Evolutionary conservation across 2,329 filamentous ascomycete species (phyloP).

Genomic region (Diaporthe citrichinensis): DNA sequence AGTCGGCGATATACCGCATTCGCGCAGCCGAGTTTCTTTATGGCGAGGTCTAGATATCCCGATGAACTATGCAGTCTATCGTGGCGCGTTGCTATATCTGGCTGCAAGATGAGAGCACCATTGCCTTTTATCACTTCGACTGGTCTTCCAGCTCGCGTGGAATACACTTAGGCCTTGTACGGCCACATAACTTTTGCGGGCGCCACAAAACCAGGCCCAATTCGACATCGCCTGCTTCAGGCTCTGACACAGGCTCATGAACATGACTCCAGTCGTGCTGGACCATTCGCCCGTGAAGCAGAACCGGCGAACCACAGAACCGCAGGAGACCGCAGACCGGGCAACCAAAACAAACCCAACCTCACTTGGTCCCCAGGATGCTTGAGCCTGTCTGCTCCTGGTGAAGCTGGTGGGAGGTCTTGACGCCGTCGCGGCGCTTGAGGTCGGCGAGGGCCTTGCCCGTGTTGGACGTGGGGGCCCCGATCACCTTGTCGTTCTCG

Average conservation of each 20-base stretch:
- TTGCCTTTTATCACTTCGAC: neutral
- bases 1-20: no score
- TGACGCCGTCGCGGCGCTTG: conserved; percentile 32
- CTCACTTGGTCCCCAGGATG: conserved; percentile 29
- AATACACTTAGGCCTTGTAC: neutral
- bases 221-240: neutral
- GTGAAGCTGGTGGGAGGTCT: conserved; percentile 36
- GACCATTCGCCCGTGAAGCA: no score
- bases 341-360: no score
- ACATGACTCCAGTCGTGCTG: no score
- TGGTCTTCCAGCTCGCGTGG: neutral
- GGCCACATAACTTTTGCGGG: neutral
- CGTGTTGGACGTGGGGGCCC: conserved; percentile 29
- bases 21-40: neutral
- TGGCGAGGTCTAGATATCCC: no score
- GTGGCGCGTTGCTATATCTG: neutral
- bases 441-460: conserved; percentile 29
- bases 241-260: no score
- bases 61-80: neutral
- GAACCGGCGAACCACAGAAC: no score
- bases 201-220: neutral
- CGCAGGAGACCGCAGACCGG: no score
- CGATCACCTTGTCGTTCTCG: conserved; percentile 37
- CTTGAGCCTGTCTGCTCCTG: conserved; percentile 35
- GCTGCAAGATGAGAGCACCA: no score